Evolutionary conservation across 225 moss, liverwort and hornwort species (phyloP), one percentile per base, ranked within the genome.

Genomic region (Asterella californica): DNA sequence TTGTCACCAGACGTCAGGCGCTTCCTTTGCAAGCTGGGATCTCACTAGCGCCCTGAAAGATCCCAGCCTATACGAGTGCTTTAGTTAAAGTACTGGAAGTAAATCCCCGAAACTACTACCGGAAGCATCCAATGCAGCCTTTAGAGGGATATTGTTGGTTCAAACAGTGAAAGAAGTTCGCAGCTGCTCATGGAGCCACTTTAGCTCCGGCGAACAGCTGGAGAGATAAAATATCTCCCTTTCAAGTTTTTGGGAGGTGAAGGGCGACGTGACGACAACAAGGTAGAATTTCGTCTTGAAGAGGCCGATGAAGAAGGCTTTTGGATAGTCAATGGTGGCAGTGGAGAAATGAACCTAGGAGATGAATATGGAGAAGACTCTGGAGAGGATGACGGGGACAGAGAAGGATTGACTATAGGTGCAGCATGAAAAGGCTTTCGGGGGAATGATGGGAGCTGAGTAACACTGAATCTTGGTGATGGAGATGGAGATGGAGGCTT

Each of bases 401-500:
- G 6, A 19, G 75, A 24, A 33, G 32, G 33, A 54, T 54, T 54
- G 36, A 55, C 29, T 12, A 18, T 4, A 55, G 52, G 18, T 17
- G 54, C 14, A 54, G 74, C 18, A 24, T 0, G n/a, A 27, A 9
- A 21, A 49, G 72, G 48, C 27, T 32, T 67, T 30, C 72, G 47
- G 0, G 27, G 12, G 33, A 54, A 75, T 30, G 74, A 46, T 66
- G 27, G 59, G 49, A 73, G 47, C 8, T 63, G 32, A 38, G n/a
- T 11, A 29, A 42, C 34, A 21, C 57, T 79, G 21, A 57, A 45
- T 42, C 50, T 78, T 27, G 78, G 54, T 0, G 72, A 80, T 59
- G 69, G 27, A 72, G 80, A 61, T n/a, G 67, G 68, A 55, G 74
- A 34, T 52, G 52, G 17, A 19, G 19, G 73, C 54, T 76, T 76